Base-by-base conservation (phyloP, 108 stramenopile species). In the Skeletonema grethae region DNA sequence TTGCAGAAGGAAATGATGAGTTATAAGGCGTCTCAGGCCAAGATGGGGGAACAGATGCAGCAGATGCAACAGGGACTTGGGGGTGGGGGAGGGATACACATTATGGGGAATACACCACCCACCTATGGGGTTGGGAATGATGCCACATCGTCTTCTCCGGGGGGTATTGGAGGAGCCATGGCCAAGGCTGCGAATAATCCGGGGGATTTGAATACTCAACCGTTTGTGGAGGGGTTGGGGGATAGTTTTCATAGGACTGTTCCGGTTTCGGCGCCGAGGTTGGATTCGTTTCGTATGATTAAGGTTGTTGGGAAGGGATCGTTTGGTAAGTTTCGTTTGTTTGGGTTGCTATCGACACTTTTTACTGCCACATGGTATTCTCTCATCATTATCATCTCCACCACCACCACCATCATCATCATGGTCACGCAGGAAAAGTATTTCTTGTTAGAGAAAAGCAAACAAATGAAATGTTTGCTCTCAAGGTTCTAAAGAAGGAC, bases 401-500 rank as follows among this genome's bases (percentile, higher is more conserved):
- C 9, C 20, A 28, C n/a, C n/a, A n/a, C n/a, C n/a, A n/a, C n/a
- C n/a, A n/a, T n/a, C n/a, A n/a, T n/a, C n/a, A 9, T 65, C 11
- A 1, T 65, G 22, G 16, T 2, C 20, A 7, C 36, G 73, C 83
- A 95, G 93, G 93, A 9, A 95, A 92, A 72, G 97, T 97, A 29
- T 95, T 95, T 60, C 84, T 95, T 6, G 97, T 96, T 8, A 80
- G 83, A 53, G 93, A 96, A 79, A 87, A 82, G 35, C 81, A 84
- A 60, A 91, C 93, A 11, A 71, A 82, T 28, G 69, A 85, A 65
- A 90, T 96, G 84, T 97, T 92, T 79, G 97, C 97, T 9, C 84
- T 98, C 69, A 98, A 98, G 75, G 95, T 98, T 7, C 82, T 98
- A 39, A 79, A 87, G 55, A 99, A 99, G 76, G 97, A 96, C 62